Percentiles rank a stretch among this genome's conserved stretches.
phyloP scores from a whole-genome alignment of 2,329 filamentous ascomycete species.

The Colletotrichum musicola region DNA sequence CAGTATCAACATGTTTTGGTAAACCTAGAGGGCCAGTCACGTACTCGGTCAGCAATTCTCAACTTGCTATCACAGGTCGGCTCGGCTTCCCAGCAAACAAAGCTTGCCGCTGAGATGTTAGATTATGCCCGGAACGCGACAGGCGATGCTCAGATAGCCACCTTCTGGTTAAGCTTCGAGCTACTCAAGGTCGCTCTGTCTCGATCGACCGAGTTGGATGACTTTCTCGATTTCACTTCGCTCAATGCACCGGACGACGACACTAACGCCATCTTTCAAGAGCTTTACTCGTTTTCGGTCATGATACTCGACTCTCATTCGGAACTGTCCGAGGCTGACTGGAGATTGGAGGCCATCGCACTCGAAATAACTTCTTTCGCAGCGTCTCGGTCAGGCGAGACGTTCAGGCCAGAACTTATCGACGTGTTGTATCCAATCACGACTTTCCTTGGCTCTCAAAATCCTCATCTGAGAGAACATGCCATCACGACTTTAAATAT shows the following conservation, averaged over 20 bases:
- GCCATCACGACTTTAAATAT: conserved; percentile 86
- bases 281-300: conserved; percentile 78
- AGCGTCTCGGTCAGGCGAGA: conserved; percentile 72
- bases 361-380: conserved; percentile 85
- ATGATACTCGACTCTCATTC: conserved; percentile 68
- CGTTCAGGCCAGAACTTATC: conserved; percentile 87
- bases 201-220: conserved; percentile 68
- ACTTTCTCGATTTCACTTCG: conserved; percentile 72
- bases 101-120: conserved; percentile 74
- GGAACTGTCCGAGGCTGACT: conserved; percentile 67
- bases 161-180: conserved; percentile 85
- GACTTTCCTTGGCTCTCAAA: conserved; percentile 83
- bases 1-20: conserved; percentile 73
- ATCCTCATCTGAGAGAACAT: conserved; percentile 78
- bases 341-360: conserved; percentile 82
- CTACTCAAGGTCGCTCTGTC: conserved; percentile 71
- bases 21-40: conserved; percentile 73
- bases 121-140: conserved; percentile 70
- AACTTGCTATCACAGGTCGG: conserved; percentile 70
- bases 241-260: conserved; percentile 53
- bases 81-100: conserved; percentile 69
- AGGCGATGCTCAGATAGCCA: conserved; percentile 72
- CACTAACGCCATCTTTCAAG: conserved; percentile 65
- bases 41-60: conserved; percentile 68
- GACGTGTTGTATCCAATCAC: conserved; percentile 93